Evolutionary conservation across 78 protist species (phyloP), one percentile per base, ranked within the genome.

Genomic region (Dictyostelium citrinum): DNA sequence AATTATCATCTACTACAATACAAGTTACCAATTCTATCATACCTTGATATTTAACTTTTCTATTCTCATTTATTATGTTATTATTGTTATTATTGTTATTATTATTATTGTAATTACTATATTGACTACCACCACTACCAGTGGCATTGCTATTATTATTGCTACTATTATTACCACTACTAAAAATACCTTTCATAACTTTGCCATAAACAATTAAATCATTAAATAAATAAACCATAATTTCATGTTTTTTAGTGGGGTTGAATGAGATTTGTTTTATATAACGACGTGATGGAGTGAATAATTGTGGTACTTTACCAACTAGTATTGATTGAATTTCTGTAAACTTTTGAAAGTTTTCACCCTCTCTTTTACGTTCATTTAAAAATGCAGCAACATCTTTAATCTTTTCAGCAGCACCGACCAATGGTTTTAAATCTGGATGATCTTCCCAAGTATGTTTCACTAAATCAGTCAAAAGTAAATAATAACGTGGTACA

Each of bases 401-500:
- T 51, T 91, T 83, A 67, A 95, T 67, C 17, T 84, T 49, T 14
- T 90, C 86, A 41, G 74, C 41, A 3, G 97, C 95, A 2, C 84
- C 31, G 12, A 39, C 6, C 24, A 95, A 67, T 11, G 67, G 29
- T 41, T 49, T 11, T 46, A 82, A 95, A 58, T 95, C 97, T 46
- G 86, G 90, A 33, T 95, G 95, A 16, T 79, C 90, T 1, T 58
- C n/a, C 85, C 81, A 60, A 16, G 95, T 91, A 55, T 83, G 94
- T 35, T 90, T 91, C 8, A 95, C 70, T 3, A 95, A 84, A 51
- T 95, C 97, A 0, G 55, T 35, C 22, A 95, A 68, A 24, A 91
- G 43, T 16, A 91, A 37, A 55, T 51, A 83, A 60, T 90, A 95
- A 22, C 95, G 51, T 14, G 95, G 97, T 80, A 95, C 91, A 20